Conservation (phyloP, 805 yeast species). For the Metschnikowia continentalis region DNA sequence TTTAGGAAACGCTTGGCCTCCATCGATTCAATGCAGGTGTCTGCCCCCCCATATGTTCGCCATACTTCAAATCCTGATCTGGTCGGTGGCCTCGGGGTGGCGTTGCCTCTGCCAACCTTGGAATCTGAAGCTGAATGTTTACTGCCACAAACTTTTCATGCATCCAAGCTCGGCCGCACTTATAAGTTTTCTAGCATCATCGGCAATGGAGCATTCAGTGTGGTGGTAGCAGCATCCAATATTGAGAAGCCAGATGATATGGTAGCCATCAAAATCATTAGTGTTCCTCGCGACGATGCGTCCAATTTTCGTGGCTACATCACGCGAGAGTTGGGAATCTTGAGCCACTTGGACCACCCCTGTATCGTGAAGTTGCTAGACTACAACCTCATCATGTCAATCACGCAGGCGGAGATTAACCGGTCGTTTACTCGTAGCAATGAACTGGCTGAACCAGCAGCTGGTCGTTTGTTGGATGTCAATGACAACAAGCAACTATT, state of each 20-base stretch:
- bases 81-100: not conserved
- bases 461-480: not conserved
- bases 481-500: conserved; percentile 38
- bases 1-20: conserved; percentile 2
- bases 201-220: conserved; percentile 69
- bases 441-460: not conserved
- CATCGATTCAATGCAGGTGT: not conserved
- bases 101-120: conserved; percentile 13
- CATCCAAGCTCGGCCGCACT: conserved; percentile 6
- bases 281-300: conserved; percentile 30
- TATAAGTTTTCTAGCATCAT: conserved; percentile 27
- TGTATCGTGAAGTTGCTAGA: conserved; percentile 63
- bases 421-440: conserved; percentile 1
- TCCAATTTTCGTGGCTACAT: conserved; percentile 35
- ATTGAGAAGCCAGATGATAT: conserved; percentile 16
- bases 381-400: conserved; percentile 31
- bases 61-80: conserved; percentile 11
- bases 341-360: conserved; percentile 59
- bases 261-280: conserved; percentile 70
- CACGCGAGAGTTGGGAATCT: conserved; percentile 65
- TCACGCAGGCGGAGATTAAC: conserved; percentile 23
- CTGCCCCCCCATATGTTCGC: not conserved
- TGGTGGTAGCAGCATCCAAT: conserved; percentile 49
- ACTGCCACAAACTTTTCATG: conserved; percentile 9
- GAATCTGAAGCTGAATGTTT: conserved; percentile 5